Conservation (phyloP, 2,329 filamentous ascomycete species). For the Verticillium alfalfae region DNA sequence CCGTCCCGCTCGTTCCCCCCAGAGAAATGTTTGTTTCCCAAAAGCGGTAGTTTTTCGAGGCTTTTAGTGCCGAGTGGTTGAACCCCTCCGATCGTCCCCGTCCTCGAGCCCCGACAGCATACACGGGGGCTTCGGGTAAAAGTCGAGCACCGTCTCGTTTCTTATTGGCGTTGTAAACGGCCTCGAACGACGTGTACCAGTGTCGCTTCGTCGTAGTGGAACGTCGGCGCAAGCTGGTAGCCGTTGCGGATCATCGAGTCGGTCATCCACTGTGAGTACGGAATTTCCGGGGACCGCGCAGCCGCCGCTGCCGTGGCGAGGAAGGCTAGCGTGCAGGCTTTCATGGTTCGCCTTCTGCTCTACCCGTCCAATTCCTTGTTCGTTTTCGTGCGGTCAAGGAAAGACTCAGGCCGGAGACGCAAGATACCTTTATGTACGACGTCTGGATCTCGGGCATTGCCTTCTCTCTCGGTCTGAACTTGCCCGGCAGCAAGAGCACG, state of each 20-base stretch:
- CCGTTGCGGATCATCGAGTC: conserved; percentile 38
- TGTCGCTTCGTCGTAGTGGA: conserved; percentile 37
- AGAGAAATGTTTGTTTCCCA: no score
- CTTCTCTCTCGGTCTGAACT: neutral
- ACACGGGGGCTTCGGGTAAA: conserved; percentile 27
- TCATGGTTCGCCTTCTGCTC: neutral
- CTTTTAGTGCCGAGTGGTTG: no score
- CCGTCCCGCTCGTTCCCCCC: no score
- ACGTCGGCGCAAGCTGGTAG: conserved; percentile 24
- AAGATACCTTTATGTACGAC: neutral
- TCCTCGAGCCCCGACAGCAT: no score
- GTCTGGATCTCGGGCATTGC: neutral
- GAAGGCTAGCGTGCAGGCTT: neutral
- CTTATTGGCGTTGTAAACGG: conserved; percentile 33
- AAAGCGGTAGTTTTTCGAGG: no score
- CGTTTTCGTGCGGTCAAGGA: neutral
- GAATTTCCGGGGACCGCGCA: neutral
- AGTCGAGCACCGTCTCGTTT: conserved; percentile 38
- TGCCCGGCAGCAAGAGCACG: neutral
- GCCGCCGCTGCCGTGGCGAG: neutral
- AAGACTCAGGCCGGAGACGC: neutral
- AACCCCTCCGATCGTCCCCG: no score
- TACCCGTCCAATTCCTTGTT: neutral
- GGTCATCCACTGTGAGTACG: conserved; percentile 32
- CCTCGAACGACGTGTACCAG: conserved; percentile 40